Conservation (phyloP, 257 asterid genomes). For the Coffea eugenioides region DNA sequence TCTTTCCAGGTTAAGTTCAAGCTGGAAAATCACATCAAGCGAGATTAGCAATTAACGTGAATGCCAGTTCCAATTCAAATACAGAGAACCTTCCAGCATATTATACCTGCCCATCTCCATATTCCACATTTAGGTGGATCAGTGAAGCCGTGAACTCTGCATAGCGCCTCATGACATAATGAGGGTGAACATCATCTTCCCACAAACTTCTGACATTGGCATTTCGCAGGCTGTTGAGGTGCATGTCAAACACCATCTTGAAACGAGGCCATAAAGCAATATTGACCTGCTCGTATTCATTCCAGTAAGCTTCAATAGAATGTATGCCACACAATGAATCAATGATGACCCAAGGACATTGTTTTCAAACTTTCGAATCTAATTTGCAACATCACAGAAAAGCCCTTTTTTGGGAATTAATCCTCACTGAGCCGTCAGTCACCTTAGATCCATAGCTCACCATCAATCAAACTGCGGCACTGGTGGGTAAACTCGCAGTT, state of each 20-base stretch:
- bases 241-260: constrained; percentile 99
- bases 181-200: constrained; percentile 99
- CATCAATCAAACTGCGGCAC: too few species aligned
- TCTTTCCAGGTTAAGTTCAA: constrained; percentile 93
- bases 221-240: constrained; percentile 84
- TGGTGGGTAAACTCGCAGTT: too few species aligned
- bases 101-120: constrained; percentile 98
- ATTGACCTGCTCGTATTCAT: constrained; percentile 66
- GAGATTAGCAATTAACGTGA: constrained; percentile 1
- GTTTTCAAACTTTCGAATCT: not conserved
- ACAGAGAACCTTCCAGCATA: constrained; percentile 16
- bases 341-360: not conserved
- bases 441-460: too few species aligned
- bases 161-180: constrained; percentile 97
- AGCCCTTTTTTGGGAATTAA: not conserved
- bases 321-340: not conserved
- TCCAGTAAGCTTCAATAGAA: not conserved
- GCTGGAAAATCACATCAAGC: constrained; percentile 43
- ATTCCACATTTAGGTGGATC: constrained; percentile 87
- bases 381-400: not conserved
- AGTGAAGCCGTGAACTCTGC: constrained; percentile 97
- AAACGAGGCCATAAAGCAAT: constrained; percentile 97
- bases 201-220: constrained; percentile 80
- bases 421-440: too few species aligned
- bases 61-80: constrained; percentile 22